These are phyloP conservation scores for Orbilia quercus DNA, from an alignment of 2,329 filamentous ascomycete genomes.

Conservation along the genomic window DNA sequence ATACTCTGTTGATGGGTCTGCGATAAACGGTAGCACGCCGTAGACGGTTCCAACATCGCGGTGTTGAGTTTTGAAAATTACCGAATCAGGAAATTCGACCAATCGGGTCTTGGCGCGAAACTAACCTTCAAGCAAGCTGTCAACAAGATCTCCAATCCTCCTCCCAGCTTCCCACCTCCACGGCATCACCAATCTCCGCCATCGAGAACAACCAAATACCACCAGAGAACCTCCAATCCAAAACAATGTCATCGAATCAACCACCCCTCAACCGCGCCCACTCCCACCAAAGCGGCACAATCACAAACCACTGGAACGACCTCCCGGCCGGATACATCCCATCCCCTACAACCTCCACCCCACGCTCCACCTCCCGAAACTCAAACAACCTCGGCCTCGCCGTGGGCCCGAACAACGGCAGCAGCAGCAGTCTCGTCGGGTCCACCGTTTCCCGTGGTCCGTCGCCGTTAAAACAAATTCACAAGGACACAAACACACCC, in stretches of 20 bases:
- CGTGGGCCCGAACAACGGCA: neutral
- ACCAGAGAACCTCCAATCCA: neutral
- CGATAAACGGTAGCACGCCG: neutral
- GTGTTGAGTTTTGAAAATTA: slow-evolving; percentile 38
- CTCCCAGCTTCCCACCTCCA: neutral
- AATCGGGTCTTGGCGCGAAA: slow-evolving; percentile 19
- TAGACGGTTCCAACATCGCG: slow-evolving; percentile 19
- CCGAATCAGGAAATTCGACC: slow-evolving; percentile 22
- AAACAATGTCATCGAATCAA: neutral
- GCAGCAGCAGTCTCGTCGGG: neutral
- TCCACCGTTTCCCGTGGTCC: neutral
- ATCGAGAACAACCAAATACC: neutral
- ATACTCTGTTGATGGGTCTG: neutral
- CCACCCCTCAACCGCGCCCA: slow-evolving; percentile 31
- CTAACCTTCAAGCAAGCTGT: slow-evolving; percentile 28
- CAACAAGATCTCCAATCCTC: slow-evolving; percentile 6
- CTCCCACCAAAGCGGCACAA: slow-evolving; percentile 59
- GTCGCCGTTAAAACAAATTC: neutral
- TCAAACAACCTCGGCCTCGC: slow-evolving; percentile 22
- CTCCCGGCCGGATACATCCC: slow-evolving; percentile 58
- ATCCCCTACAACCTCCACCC: slow-evolving; percentile 38
- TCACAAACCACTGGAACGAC: slow-evolving; percentile 61
- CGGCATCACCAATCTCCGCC: neutral
- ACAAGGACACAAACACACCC: too few relatives aligned
- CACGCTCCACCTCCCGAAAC: slow-evolving; percentile 55